These are phyloP conservation scores for Metschnikowia aberdeeniae DNA, from an alignment of 805 yeast genomes.

Conservation along the genomic window DNA sequence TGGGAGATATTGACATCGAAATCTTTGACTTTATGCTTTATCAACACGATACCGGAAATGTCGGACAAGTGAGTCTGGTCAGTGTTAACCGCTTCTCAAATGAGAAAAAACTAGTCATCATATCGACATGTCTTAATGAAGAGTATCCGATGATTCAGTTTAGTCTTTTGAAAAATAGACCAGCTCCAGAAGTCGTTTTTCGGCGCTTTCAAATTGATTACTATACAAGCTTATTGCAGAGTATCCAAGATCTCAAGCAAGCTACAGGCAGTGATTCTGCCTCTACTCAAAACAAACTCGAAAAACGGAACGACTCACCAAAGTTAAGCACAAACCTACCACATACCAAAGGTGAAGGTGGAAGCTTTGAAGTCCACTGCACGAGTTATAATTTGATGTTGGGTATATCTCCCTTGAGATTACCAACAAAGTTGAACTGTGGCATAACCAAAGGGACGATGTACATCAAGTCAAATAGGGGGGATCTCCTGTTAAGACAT, in stretches of 20 bases:
- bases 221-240: constrained; percentile 53
- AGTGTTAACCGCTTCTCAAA: constrained; percentile 9
- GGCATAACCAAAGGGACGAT: constrained; percentile 51
- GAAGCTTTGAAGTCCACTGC: constrained; percentile 25
- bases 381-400: constrained; percentile 51
- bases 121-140: neutral
- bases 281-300: neutral
- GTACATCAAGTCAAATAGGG: constrained; percentile 38
- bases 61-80: constrained; percentile 22
- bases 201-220: constrained; percentile 52
- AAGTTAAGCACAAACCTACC: neutral
- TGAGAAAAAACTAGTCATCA: neutral
- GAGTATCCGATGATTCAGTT: constrained; percentile 24
- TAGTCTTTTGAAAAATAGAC: constrained; percentile 21
- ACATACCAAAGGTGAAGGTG: neutral
- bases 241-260: constrained; percentile 4
- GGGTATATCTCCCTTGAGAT: constrained; percentile 60
- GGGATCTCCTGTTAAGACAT: constrained; percentile 35
- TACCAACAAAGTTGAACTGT: constrained; percentile 51
- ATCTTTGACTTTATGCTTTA: constrained; percentile 18
- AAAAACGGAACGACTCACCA: neutral
- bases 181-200: constrained; percentile 39
- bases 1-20: constrained; percentile 24
- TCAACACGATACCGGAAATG: constrained; percentile 15
- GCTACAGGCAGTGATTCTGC: constrained; percentile 6